These are phyloP conservation scores for Polyporus tsugae DNA, from an alignment of 1,284 basidiomycete species.

Conservation along the genomic window DNA sequence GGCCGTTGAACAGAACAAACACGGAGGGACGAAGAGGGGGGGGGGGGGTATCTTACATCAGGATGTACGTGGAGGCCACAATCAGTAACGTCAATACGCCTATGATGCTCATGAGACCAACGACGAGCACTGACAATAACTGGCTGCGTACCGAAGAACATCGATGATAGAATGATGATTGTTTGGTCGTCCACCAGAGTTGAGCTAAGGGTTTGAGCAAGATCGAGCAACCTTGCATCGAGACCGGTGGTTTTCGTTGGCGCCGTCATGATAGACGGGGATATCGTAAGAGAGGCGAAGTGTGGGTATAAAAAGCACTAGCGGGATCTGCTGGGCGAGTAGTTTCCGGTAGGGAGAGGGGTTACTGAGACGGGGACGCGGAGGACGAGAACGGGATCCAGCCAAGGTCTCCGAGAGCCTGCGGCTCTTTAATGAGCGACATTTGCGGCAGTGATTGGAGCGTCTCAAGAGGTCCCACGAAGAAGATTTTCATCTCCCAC, in stretches of 20 bases:
- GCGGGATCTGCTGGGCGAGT: neutral
- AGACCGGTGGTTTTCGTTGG: neutral
- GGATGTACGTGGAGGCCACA: neutral
- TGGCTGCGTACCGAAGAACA: neutral
- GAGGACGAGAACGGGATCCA: neutral
- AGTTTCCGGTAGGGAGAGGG: neutral
- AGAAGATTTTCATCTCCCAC: neutral
- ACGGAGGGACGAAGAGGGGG: neutral
- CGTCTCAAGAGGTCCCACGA: neutral
- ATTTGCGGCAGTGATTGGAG: neutral
- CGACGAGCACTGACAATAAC: too few relatives aligned
- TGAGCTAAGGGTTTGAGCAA: neutral
- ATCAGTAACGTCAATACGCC: neutral
- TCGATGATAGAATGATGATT: neutral
- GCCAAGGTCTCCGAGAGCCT: neutral
- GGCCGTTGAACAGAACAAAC: too few relatives aligned
- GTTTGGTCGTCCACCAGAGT: neutral
- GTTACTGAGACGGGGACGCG: neutral
- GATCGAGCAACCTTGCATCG: neutral
- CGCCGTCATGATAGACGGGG: neutral
- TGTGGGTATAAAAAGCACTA: neutral
- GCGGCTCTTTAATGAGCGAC: slow-evolving; percentile 5
- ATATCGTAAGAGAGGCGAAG: neutral
- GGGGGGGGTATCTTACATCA: neutral
- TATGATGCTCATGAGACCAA: neutral